Evolutionary conservation across 805 yeast species (phyloP), one percentile per base, ranked within the genome.

Genomic region (Candida hungchunana): DNA sequence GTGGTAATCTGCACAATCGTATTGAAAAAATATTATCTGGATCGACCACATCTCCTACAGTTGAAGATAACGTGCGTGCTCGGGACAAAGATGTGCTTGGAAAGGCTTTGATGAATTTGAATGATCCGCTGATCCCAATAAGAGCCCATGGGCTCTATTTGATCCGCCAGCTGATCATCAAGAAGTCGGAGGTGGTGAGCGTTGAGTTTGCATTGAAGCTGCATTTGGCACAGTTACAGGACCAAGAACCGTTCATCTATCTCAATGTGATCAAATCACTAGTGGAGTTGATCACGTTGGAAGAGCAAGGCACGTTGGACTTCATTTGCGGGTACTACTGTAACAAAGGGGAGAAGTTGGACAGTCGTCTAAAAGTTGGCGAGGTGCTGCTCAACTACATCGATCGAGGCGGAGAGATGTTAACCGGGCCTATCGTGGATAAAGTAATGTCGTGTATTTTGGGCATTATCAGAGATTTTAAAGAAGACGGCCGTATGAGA

Each of bases 201-300:
- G 32, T 73, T 8, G 74, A 71, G 4, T 71, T 73, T 35, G 90
- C 74, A 0, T 58, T 85, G 19, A 67, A 73, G 13, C 58, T 86
- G 11, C 85, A 83, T 53, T 50, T 83, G 13, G 60, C 67, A 2
- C 85, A 82, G 46, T 59, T 93, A 28, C 70, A 71, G 31, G 94
- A 87, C 47, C 68, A 76, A 0, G 98, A 90, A 40, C 95, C 98
- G 0, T 90, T 79, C 56, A 75, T 93, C 12, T 93, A 86, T 54
- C 56, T 93, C 36, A 90, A 86, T 51, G 82, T 82, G 1, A 84
- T 93, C 43, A 86, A 83, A 50, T 89, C 93, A 0, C 59, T 93
- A 18, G 80, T 77, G 29, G 66, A 72, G 12, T 56, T 88, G 26
- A 56, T 82, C n/a, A 74, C 63, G 24, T 52, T 55, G 38, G 69